Conservation (phyloP, 345 rosid genomes). For the Citrus maxima region DNA sequence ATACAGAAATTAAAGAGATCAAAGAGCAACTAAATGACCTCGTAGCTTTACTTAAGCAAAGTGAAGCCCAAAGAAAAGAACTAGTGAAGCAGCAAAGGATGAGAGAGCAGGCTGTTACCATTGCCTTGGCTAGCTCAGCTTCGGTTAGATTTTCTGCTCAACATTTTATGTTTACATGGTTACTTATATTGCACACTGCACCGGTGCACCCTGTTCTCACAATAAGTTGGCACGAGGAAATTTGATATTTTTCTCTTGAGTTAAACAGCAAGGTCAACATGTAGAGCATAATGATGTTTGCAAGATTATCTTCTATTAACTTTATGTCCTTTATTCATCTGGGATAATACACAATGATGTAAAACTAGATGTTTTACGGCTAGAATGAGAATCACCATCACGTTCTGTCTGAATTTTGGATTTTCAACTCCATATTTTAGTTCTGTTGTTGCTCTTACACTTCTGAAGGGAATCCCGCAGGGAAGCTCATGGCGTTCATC, state of each 20-base stretch:
- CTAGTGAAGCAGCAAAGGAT: constrained; percentile 52
- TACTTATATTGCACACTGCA: neutral
- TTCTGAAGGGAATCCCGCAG: constrained; percentile 30
- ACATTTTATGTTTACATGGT: constrained; percentile 4
- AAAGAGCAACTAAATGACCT: constrained; percentile 67
- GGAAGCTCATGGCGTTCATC: constrained; percentile 44
- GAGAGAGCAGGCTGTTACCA: constrained; percentile 61
- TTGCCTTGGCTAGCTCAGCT: constrained; percentile 53
- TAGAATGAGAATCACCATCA: neutral
- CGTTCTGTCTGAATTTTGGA: neutral
- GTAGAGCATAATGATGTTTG: neutral
- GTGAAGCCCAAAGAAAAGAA: constrained; percentile 60
- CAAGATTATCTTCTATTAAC: neutral
- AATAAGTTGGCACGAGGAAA: neutral
- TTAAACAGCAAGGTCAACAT: neutral
- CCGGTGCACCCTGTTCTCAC: neutral
- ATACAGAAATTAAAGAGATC: constrained; percentile 56
- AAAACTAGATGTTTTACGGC: neutral
- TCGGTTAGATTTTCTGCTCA: constrained; percentile 33
- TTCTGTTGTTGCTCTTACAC: constrained; percentile 11
- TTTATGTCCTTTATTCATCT: neutral
- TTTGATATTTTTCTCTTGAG: neutral
- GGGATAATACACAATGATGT: neutral
- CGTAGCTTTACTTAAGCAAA: constrained; percentile 46
- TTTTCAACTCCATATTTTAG: neutral